A percentile compares a stretch with the other conserved stretches of the same genome.
These are phyloP conservation scores for Dictyostelium intermedium DNA, from an alignment of 78 protist species.

Conservation along the genomic window DNA sequence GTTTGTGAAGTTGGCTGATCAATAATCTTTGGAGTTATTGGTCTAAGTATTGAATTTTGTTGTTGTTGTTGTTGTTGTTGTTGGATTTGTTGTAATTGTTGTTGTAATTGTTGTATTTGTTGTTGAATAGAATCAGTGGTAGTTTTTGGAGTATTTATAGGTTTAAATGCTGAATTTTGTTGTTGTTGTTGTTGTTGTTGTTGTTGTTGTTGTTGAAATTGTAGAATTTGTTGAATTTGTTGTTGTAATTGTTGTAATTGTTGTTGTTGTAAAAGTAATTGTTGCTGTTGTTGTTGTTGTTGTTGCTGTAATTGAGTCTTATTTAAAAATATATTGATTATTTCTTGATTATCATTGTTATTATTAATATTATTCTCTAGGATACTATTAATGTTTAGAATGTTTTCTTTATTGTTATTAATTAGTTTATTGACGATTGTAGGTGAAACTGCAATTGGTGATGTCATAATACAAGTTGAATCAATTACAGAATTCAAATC, in stretches of 20 bases:
- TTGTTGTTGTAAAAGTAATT: not conserved
- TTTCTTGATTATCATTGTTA: not conserved
- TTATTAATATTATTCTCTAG: not conserved
- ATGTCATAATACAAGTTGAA: not conserved
- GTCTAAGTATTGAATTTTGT: not conserved
- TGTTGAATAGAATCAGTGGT: no score
- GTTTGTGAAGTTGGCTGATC: not conserved
- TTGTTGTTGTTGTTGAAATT: not conserved
- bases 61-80: not conserved
- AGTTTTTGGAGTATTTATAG: no score
- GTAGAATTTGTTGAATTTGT: not conserved
- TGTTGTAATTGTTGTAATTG: slow-evolving; percentile 26
- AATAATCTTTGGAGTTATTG: not conserved
- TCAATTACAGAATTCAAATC: not conserved
- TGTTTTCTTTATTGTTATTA: not conserved
- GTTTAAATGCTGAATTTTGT: not conserved
- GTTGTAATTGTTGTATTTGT: slow-evolving; percentile 11
- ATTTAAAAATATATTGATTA: not conserved
- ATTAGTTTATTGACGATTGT: not conserved
- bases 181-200: not conserved
- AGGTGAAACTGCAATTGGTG: not conserved
- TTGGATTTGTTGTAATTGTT: not conserved
- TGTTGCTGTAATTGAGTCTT: not conserved
- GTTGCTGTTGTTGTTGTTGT: not conserved
- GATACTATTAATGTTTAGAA: not conserved